These are phyloP conservation scores for Smithsoniella earleae DNA, from an alignment of 163 green algal genomes.

Conservation along the genomic window DNA sequence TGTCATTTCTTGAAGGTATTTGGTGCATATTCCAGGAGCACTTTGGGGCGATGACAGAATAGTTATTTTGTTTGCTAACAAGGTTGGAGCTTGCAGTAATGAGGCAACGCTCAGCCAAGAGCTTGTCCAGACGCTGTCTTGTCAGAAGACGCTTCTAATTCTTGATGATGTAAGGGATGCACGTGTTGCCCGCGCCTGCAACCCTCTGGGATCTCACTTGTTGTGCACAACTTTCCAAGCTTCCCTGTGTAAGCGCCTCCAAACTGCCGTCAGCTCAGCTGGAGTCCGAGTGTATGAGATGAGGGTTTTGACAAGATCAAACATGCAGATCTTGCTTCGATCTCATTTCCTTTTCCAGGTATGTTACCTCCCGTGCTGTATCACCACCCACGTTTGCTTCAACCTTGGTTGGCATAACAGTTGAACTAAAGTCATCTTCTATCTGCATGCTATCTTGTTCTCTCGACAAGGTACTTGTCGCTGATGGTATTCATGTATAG, in stretches of 20 bases:
- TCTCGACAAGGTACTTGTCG: too few species aligned
- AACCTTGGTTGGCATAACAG: too few species aligned
- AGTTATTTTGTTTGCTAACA: neutral
- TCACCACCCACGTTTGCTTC: too few species aligned
- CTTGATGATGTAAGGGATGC: constrained; percentile 17
- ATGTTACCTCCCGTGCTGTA: neutral
- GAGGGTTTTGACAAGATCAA: neutral
- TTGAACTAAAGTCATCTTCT: too few species aligned
- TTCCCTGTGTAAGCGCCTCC: constrained; percentile 9
- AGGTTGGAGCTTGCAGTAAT: neutral
- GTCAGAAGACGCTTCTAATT: constrained; percentile 11
- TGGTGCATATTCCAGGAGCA: too few species aligned
- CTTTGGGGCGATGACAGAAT: too few species aligned
- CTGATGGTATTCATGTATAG: too few species aligned
- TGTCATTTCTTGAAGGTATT: too few species aligned
- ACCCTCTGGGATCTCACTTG: constrained; percentile 14
- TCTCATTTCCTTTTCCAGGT: constrained; percentile 18
- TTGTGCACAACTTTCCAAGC: constrained; percentile 22
- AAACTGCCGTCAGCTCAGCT: constrained; percentile 13
- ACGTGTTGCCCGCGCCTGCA: constrained; percentile 9
- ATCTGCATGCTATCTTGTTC: too few species aligned
- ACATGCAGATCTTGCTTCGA: constrained; percentile 9
- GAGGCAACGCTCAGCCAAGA: constrained; percentile 13
- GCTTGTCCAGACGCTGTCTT: constrained; percentile 23
- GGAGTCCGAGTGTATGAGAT: constrained; percentile 20